Evolutionary conservation across 2,329 filamentous ascomycete species (phyloP).

Genomic region (Elsinoe batatas): DNA sequence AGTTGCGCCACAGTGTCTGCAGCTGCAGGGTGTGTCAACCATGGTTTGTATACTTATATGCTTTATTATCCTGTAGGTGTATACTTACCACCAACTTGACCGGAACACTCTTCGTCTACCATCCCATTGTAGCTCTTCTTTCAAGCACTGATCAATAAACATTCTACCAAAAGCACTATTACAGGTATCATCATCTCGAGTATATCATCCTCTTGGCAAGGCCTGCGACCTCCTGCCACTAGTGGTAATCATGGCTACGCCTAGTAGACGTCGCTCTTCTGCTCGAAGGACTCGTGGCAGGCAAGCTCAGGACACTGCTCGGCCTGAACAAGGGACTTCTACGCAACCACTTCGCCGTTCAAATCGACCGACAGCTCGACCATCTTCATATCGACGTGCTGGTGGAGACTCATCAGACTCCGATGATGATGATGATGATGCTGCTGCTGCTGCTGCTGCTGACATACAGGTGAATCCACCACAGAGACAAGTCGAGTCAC

Average conservation of each 20-base stretch:
- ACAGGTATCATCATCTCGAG: no score
- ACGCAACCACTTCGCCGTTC: neutral
- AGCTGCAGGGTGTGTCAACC: neutral
- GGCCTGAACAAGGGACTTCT: neutral
- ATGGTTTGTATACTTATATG: slow-evolving; percentile 8
- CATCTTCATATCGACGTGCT: neutral
- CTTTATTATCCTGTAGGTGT: neutral
- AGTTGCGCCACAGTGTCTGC: slow-evolving; percentile 4
- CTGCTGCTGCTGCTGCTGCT: neutral
- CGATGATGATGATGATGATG: neutral
- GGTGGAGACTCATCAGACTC: neutral
- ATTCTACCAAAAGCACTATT: no score
- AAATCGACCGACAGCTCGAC: neutral
- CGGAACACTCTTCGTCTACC: neutral
- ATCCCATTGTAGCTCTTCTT: no score
- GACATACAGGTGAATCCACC: no score
- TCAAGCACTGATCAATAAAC: no score
- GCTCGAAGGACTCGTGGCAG: neutral
- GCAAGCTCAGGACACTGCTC: neutral
- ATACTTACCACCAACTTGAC: neutral
- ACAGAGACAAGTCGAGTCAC: no score
- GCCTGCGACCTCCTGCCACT: neutral
- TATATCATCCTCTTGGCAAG: neutral
- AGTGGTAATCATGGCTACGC: neutral
- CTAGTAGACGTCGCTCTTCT: neutral